Conservation (phyloP, 176 grass and related monocot species). For the Rhynchospora breviuscula region DNA sequence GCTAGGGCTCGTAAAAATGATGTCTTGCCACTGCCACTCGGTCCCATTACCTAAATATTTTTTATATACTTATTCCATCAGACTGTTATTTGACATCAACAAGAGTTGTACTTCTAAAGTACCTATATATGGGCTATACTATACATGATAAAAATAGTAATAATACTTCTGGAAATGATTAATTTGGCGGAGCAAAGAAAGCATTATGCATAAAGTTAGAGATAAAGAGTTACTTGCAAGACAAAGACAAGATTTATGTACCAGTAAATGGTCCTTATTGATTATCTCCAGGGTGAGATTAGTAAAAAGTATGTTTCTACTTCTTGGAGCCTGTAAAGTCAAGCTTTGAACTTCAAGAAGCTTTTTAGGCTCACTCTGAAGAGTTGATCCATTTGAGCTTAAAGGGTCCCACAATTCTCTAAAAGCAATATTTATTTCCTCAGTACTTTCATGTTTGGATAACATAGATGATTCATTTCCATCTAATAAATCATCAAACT, state of each 20-base stretch:
- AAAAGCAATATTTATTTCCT: constrained; percentile 67
- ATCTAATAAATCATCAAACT: constrained; percentile 90
- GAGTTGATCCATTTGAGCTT: constrained; percentile 57
- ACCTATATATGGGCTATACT: not conserved
- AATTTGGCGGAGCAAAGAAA: constrained; percentile 5
- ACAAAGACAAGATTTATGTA: constrained; percentile 21
- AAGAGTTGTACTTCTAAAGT: constrained; percentile 6
- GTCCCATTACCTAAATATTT: constrained; percentile 79
- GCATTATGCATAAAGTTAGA: constrained; percentile 20
- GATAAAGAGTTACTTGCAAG: not conserved
- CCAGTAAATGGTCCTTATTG: constrained; percentile 80
- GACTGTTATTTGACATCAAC: not conserved
- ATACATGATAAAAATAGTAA: not conserved
- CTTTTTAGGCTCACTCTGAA: constrained; percentile 35
- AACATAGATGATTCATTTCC: constrained; percentile 38
- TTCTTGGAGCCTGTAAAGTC: constrained; percentile 78
- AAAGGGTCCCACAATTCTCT: constrained; percentile 27
- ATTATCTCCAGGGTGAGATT: constrained; percentile 65
- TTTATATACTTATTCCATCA: not conserved
- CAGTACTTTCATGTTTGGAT: constrained; percentile 26
- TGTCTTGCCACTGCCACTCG: constrained; percentile 94
- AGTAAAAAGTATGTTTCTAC: constrained; percentile 65
- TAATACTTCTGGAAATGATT: not conserved
- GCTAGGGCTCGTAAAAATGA: constrained; percentile 90
- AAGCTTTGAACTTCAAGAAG: constrained; percentile 75